Conservation (phyloP, 257 asterid genomes). For the Solanum habrochaites region DNA sequence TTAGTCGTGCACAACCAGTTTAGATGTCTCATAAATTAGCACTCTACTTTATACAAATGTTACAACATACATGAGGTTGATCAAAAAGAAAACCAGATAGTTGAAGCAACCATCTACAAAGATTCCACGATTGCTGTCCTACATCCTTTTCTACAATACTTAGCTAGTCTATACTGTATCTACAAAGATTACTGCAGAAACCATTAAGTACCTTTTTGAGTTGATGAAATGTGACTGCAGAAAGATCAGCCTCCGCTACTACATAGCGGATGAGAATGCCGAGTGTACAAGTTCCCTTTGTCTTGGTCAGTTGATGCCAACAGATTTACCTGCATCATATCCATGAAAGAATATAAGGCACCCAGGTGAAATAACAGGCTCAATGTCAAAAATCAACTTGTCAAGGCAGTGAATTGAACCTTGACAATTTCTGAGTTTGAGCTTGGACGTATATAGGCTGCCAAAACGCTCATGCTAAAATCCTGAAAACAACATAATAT, state of each 20-base stretch:
- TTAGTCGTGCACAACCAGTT: background rate
- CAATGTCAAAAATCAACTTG: background rate
- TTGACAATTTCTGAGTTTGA: slow-evolving; percentile 77
- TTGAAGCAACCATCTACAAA: background rate
- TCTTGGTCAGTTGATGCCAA: slow-evolving; percentile 43
- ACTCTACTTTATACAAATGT: background rate
- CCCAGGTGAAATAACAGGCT: background rate
- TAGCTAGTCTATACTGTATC: background rate
- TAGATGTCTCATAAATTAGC: background rate
- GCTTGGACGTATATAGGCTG: slow-evolving; percentile 75
- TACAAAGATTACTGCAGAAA: background rate
- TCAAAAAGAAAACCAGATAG: background rate
- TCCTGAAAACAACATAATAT: slow-evolving; percentile 40
- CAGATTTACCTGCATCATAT: slow-evolving; percentile 57
- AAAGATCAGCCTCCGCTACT: slow-evolving; percentile 61
- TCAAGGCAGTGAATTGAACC: slow-evolving; percentile 27
- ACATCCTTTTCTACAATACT: background rate
- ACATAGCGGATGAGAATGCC: slow-evolving; percentile 16
- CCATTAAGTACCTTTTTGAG: background rate
- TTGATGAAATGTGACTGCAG: background rate
- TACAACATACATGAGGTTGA: background rate
- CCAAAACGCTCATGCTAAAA: slow-evolving; percentile 80
- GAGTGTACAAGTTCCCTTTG: slow-evolving; percentile 27
- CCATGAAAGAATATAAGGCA: background rate
- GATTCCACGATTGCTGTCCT: background rate